Conservation (phyloP, 805 yeast species). For the Torulaspora indica region DNA sequence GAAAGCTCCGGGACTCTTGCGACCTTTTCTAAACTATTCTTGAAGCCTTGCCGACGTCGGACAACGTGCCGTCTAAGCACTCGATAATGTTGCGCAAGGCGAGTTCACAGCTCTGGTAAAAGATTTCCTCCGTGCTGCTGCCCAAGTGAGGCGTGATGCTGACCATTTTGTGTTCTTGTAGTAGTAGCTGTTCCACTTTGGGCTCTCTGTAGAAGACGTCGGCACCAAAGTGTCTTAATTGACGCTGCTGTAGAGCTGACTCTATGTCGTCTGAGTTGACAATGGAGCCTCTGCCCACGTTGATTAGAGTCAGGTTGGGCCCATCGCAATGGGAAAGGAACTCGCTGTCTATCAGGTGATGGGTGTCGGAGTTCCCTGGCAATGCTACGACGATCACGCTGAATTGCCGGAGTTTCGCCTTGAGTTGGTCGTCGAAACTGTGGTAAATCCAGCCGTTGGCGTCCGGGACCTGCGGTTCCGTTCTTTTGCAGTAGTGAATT, state of each 20-base stretch:
- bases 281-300: slow-evolving; percentile 56
- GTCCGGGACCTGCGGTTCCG: slow-evolving; percentile 30
- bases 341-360: slow-evolving; percentile 43
- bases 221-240: slow-evolving; percentile 51
- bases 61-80: slow-evolving; percentile 4
- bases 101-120: slow-evolving; percentile 40
- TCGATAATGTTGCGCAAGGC: slow-evolving; percentile 23
- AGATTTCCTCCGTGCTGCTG: slow-evolving; percentile 48
- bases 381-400: slow-evolving; percentile 53
- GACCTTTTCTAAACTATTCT: neutral
- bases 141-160: slow-evolving; percentile 60
- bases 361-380: slow-evolving; percentile 53
- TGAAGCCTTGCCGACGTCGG: slow-evolving; percentile 2
- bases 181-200: slow-evolving; percentile 22
- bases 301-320: slow-evolving; percentile 39
- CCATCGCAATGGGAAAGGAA: slow-evolving; percentile 35
- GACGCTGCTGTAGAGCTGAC: slow-evolving; percentile 40
- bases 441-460: slow-evolving; percentile 34
- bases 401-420: slow-evolving; percentile 37
- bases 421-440: slow-evolving; percentile 36
- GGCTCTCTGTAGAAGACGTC: slow-evolving; percentile 63
- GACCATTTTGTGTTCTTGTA: slow-evolving; percentile 39
- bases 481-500: slow-evolving; percentile 51
- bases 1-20: neutral
- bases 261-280: slow-evolving; percentile 50